Base-by-base conservation (phyloP, 2,329 filamentous ascomycete species). In the Rasamsonia emersonii region DNA sequence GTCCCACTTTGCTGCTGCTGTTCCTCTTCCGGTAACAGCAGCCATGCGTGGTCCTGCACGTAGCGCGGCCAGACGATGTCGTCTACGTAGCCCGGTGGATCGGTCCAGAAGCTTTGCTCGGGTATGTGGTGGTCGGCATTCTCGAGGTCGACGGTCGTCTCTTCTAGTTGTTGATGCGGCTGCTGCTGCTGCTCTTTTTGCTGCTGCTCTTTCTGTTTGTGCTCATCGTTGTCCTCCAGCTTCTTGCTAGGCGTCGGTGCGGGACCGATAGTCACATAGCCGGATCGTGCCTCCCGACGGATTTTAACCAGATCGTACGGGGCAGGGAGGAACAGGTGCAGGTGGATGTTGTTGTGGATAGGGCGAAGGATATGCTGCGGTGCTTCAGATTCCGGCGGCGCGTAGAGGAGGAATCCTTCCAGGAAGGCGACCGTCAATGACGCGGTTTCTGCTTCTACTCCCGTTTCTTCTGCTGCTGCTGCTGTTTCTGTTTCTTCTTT, bases 41-140 rank as follows among this genome's bases (percentile, higher is more conserved):
- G 65, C 70, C 84, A 93, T 14, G 67, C 65, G 61, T 96, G 88
- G 47, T 86, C 76, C 32, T 73, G 68, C 3, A 82, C 83, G 58
- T 95, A 96, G 48, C 93, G 89, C 3, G 89, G 89, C 91, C 91
- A 98, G 4, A 98, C 91, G 33, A 98, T 73, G 53, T 82, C 75
- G 54, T 96, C 88, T 21, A 96, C 86, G 55, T 96, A 98, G 0
- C 85, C 88, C 0, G 86, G 86, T 0, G 91, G 91, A 57, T 98
- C 91, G 35, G 79, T 72, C 91, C 91, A 98, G 63, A 95, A 98
- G 17, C 88, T 89, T 50, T 95, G 53, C 18, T 50, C 50, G 1
- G 69, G 21, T 8, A 7, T 5, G 62, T 52, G 26, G 46, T 58
- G 50, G 41, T 49, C 50, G 33, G 54, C 50, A 5, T 25, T 42